Base-by-base conservation (phyloP, 805 yeast genomes). In the Yarrowia phangngaensis region DNA sequence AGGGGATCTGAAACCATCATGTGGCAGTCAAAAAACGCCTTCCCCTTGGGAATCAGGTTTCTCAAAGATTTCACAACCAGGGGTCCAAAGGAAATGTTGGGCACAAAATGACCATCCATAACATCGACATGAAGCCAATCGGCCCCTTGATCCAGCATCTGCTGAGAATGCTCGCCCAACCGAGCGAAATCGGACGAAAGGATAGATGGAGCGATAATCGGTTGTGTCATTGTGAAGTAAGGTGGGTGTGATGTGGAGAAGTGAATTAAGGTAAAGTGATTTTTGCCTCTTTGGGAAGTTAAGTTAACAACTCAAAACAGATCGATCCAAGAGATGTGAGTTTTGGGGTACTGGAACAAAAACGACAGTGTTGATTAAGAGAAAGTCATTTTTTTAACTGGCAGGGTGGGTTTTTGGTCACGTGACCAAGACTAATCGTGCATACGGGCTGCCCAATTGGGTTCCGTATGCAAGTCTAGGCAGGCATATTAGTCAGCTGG, bases 101-200 rank as follows among this genome's bases (percentile, higher is more conserved):
- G 98, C 41, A 92, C 99, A 64, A 92, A 92, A 67, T 90, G 89
- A 40, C 98, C 98, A 64, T 92, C 99, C 99, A 92, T 92, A 40
- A 92, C 90, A 67, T 92, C 99, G 47, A 92, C 79, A 67, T 92
- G 99, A 54, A 92, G 79, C 99, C 99, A 92, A 60, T 90, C 95
- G 15, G 96, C 95, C 17, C 84, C 82, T 51, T 82, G 73, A 46
- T 78, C 76, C 61, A 86, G 79, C 69, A 89, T 83, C 52, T 75
- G 73, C 61, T 82, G 83, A 67, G 96, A 86, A 55, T 89, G 90
- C 56, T 87, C 78, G 41, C 94, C 97, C 53, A 92, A 69, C 58
- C 86, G 77, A 56, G 97, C 81, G 62, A 90, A 92, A 64, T 92
- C 95, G 34, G 70, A 65, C 59, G 97, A 92, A 50, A 92, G 76